These are phyloP conservation scores for Coccomyxa subellipsoidea DNA, from an alignment of 163 green algal species.

Conservation along the genomic window DNA sequence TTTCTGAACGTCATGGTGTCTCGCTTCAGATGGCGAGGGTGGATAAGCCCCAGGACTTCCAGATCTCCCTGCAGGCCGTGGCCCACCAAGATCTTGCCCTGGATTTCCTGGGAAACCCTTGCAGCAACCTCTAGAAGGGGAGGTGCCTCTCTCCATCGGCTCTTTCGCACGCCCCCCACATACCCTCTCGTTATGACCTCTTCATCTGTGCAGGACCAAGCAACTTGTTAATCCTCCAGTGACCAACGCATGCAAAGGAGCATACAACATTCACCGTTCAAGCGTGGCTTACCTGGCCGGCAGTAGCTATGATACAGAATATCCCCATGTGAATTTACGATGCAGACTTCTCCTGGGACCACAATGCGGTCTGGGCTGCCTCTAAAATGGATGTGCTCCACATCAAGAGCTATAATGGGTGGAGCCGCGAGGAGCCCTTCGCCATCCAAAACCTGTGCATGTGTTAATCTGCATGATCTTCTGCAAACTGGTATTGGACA, in stretches of 20 bases:
- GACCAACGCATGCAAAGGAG: too few species aligned
- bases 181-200: neutral
- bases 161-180: neutral
- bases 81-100: neutral
- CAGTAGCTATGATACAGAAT: neutral
- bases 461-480: too few species aligned
- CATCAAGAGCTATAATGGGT: neutral
- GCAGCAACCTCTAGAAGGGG: neutral
- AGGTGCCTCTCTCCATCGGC: neutral
- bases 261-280: too few species aligned
- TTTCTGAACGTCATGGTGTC: neutral
- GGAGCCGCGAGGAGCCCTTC: neutral
- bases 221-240: too few species aligned
- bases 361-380: neutral
- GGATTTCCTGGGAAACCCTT: neutral
- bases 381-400: neutral
- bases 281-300: neutral
- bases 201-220: neutral
- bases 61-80: neutral
- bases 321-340: neutral
- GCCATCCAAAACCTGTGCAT: too few species aligned
- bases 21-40: neutral
- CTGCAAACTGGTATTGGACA: too few species aligned
- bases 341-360: neutral
- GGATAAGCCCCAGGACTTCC: neutral